Base-by-base conservation (phyloP, 805 yeast genomes). In the Limtongia smithiae region DNA sequence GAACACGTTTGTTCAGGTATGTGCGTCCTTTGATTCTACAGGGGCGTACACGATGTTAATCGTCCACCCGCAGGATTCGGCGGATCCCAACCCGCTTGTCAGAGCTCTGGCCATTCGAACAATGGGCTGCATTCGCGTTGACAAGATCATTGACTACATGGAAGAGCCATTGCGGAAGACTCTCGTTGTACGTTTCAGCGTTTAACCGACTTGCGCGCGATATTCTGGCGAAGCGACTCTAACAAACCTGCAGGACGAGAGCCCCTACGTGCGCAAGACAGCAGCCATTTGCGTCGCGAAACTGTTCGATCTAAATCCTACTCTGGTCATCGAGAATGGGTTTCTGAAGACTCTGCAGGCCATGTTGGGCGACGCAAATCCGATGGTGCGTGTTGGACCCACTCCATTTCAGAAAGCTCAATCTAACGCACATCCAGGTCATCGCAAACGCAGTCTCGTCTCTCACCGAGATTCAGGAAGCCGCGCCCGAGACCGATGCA, bases 281-380 rank as follows among this genome's bases (percentile, higher is more conserved):
- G 98, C 98, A 0, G 97, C 95, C 3, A 83, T 93, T 36, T 88
- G 97, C 68, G 97, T 93, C 43, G 97, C 97, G 37, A 93, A 93
- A 69, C 72, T 93, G 64, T 93, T 85, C 64, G 97, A 91, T 62
- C 72, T 91, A 62, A 83, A 85, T 62, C 80, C 90, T 22, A 78
- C 79, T 43, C 74, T 86, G 68, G 88, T 96, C 62, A 66, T 87
- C 37, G 96, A 91, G 62, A 82, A 84, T 61, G 97, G 96, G 4
- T 90, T 93, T 55, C 67, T 93, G 51, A 81, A 80, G 24, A 77
- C 75, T 50, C 72, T 93, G 57, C 72, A 83, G 54, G 73, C 72
- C 9, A 69, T 93, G 48, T 74, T 93, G 21, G 82, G 81, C 50
- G 99, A 93, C 67, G 71, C 90, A 2, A 93, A 94, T 66, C 97